Conservation (phyloP, 2,329 filamentous ascomycete species). For the Zelopaecilomyces penicillatus region DNA sequence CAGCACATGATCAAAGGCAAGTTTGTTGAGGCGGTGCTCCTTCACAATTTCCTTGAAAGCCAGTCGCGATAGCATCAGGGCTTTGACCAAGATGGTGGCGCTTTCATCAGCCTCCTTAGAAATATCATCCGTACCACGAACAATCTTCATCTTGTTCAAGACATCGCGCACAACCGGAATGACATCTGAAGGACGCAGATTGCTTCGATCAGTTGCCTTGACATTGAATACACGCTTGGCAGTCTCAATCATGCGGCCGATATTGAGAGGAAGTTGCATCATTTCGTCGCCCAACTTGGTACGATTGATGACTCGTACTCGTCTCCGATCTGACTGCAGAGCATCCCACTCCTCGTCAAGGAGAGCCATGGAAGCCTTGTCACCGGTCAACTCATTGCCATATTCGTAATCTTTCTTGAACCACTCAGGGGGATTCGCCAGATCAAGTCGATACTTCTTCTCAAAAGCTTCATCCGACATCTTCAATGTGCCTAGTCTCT, state of each 20-base stretch:
- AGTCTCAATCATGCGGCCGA: constrained; percentile 82
- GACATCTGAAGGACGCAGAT: constrained; percentile 80
- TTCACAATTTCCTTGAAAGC: constrained; percentile 90
- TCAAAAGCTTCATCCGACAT: constrained; percentile 72
- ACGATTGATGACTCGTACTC: constrained; percentile 61
- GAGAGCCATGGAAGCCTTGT: constrained; percentile 76
- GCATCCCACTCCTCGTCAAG: constrained; percentile 85
- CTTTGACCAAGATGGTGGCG: constrained; percentile 87
- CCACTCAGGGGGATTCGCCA: constrained; percentile 50
- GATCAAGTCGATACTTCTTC: constrained; percentile 73
- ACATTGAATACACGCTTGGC: constrained; percentile 88
- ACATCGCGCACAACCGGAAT: constrained; percentile 70
- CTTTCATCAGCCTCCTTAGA: constrained; percentile 81
- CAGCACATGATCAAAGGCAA: constrained; percentile 86
- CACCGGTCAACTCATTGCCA: constrained; percentile 76
- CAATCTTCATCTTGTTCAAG: constrained; percentile 70
- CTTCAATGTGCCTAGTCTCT: constrained; percentile 78
- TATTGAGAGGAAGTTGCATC: constrained; percentile 88
- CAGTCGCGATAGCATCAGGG: constrained; percentile 76
- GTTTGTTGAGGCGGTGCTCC: constrained; percentile 75
- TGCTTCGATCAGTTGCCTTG: constrained; percentile 75
- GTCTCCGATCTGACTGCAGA: constrained; percentile 63
- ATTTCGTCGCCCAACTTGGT: constrained; percentile 68
- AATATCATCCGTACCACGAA: constrained; percentile 75
- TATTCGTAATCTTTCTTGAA: constrained; percentile 59